Base-by-base conservation (phyloP, 179 eudicot genomes). In the Silene noctiflora region DNA sequence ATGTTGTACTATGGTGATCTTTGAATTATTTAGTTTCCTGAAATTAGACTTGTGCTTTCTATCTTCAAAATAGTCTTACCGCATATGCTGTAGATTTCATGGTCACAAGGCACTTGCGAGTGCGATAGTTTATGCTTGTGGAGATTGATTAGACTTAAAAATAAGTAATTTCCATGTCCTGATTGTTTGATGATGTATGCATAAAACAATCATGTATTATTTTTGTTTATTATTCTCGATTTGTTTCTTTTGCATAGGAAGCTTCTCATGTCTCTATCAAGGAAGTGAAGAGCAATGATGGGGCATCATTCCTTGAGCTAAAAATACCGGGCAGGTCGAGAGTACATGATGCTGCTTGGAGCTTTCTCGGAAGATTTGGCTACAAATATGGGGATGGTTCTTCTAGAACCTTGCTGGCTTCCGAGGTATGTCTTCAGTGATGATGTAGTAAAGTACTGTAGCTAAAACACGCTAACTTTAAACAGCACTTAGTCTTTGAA, bases 341-440 rank as follows among this genome's bases (percentile, higher is more conserved):
- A 65, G 69, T 29, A 60, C 81, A 27, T 67, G 88, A 85, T 0
- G 90, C 86, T 10, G 74, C 71, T 65, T 96, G 99, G 99, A 81
- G 81, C 75, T 96, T 96, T 76, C 83, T 96, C 6, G 84, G 84
- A 33, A 87, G 74, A 84, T 96, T 87, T 82, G 99, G 99, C 75
- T 96, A 83, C 72, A 86, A 87, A 76, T 93, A 86, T 73, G 96
- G 98, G 55, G 85, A 89, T 69, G 85, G 78, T 58, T 51, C 53
- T 76, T 76, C 86, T 69, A 88, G 99, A 67, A 83, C 91, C 13
- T 85, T 95, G 84, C 99, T 95, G 80, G 87, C 98, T 66, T 83
- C 86, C 46, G 99, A 95, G 99, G 99, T 95, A 80, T 74, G 86
- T 79, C 71, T 67, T 51, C 56, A 51, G 39, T 60, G 24, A 69